A percentile compares a stretch with the other conserved stretches of the same genome.
Evolutionary conservation across 169 alveolate genomes (phyloP).

Genomic region (Perkinsus marinus): DNA sequence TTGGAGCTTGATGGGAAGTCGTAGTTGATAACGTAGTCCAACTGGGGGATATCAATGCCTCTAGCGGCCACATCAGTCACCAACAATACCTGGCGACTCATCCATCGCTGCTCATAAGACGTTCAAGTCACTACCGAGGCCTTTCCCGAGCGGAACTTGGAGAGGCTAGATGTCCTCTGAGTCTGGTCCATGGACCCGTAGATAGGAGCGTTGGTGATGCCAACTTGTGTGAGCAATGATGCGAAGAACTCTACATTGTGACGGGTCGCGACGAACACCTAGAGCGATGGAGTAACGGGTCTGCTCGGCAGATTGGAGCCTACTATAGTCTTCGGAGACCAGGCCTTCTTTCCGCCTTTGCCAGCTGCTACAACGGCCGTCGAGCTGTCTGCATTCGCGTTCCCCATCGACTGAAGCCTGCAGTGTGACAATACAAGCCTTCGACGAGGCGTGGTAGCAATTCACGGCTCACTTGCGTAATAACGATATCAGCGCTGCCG

Average conservation of each 20-base stretch:
- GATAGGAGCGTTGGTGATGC: conserved; percentile 38
- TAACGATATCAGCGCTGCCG: not conserved
- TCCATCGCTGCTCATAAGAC: too few relatives aligned
- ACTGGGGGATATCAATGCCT: conserved; percentile 91
- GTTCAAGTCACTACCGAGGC: not conserved
- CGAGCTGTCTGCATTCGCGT: not conserved
- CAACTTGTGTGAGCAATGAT: conserved; percentile 30
- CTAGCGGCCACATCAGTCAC: conserved; percentile 99
- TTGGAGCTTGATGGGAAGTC: conserved; percentile 88
- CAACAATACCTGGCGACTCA: conserved; percentile 44
- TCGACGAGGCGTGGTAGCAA: too few relatives aligned
- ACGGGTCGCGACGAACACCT: conserved; percentile 72
- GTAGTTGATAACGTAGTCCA: conserved; percentile 80
- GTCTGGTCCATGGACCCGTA: conserved; percentile 77
- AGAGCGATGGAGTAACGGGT: too few relatives aligned
- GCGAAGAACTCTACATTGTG: conserved; percentile 74
- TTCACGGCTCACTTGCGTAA: not conserved
- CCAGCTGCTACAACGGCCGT: not conserved
- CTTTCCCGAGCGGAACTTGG: not conserved
- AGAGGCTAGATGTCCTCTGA: conserved; percentile 29
- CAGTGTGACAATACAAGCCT: not conserved
- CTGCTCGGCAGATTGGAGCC: too few relatives aligned
- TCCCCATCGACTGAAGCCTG: not conserved
- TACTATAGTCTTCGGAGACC: not conserved
- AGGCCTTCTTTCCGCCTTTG: not conserved